A percentile compares a stretch with the other conserved stretches of the same genome.
Conservation (phyloP, 1,284 basidiomycete species). For the Leccinum huronense region DNA sequence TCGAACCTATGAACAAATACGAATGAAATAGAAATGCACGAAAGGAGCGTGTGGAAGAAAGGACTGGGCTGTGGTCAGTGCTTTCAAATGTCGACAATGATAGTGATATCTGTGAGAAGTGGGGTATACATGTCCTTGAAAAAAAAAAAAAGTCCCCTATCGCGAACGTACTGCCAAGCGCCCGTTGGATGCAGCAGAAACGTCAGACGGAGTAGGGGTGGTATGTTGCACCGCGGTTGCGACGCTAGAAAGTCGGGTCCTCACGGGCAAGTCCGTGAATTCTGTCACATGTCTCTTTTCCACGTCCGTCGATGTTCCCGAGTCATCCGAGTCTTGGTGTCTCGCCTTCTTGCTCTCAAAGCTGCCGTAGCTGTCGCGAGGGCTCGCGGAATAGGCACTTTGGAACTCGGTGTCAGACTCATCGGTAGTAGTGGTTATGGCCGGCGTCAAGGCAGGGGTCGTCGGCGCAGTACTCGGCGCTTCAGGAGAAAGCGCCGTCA, state of each 20-base stretch:
- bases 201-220: constrained; percentile 42
- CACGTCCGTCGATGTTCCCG: constrained; percentile 34
- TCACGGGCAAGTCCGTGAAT: constrained; percentile 33
- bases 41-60: constrained; percentile 27
- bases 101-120: constrained; percentile 18
- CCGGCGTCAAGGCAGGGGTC: constrained; percentile 44
- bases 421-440: constrained; percentile 54
- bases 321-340: constrained; percentile 35
- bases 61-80: constrained; percentile 10
- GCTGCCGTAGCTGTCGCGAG: constrained; percentile 59
- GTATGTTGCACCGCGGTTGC: constrained; percentile 40
- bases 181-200: constrained; percentile 35
- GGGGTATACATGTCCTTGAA: constrained; percentile 35
- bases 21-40: constrained; percentile 20
- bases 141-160: constrained; percentile 16
- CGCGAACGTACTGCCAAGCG: constrained; percentile 27
- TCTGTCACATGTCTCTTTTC: constrained; percentile 33
- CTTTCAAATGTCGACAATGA: constrained; percentile 22
- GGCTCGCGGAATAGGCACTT: constrained; percentile 75
- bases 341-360: constrained; percentile 32
- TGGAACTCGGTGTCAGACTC: constrained; percentile 84
- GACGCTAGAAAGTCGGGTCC: constrained; percentile 48
- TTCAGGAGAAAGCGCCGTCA: constrained; percentile 36
- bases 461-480: constrained; percentile 34
- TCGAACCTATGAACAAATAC: constrained; percentile 26